Percentiles rank a stretch among this genome's conserved stretches.
These are phyloP conservation scores for Boletales sp. DNA, from an alignment of 768 basidiomycete genomes.

Conservation along the genomic window DNA sequence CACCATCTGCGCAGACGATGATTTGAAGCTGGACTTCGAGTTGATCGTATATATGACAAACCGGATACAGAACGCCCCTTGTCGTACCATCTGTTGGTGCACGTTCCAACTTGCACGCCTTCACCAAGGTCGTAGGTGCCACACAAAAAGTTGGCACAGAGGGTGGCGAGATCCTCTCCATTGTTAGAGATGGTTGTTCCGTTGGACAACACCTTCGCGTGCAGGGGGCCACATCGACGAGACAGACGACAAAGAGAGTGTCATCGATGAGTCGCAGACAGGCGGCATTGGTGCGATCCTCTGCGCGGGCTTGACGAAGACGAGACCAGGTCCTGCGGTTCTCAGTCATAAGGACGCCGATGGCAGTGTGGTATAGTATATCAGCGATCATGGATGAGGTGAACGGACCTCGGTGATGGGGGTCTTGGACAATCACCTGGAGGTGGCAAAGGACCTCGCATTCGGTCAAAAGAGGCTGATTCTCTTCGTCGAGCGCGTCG, in stretches of 20 bases:
- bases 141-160: conserved; percentile 91
- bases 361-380: conserved; percentile 41
- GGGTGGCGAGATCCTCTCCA: conserved; percentile 64
- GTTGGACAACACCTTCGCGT: conserved; percentile 12
- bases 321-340: conserved; percentile 90
- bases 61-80: conserved; percentile 47
- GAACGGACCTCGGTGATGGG: conserved; percentile 54
- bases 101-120: conserved; percentile 93
- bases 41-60: not conserved
- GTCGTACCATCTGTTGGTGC: conserved; percentile 95
- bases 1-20: conserved; percentile 89
- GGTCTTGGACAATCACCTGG: conserved; percentile 79
- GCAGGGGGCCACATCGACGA: conserved; percentile 71
- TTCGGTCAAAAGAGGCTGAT: conserved; percentile 82
- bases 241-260: conserved; percentile 88
- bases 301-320: conserved; percentile 60
- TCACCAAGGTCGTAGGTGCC: conserved; percentile 81
- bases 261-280: conserved; percentile 86
- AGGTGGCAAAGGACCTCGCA: conserved; percentile 86
- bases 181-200: conserved; percentile 8
- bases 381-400: not conserved
- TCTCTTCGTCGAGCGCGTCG: conserved; percentile 84
- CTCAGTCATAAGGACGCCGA: conserved; percentile 93
- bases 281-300: conserved; percentile 70
- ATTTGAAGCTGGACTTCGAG: conserved; percentile 72